Evolutionary conservation across 768 basidiomycete species (phyloP).

Genomic region (Porphyrellus cyaneotinctus): DNA sequence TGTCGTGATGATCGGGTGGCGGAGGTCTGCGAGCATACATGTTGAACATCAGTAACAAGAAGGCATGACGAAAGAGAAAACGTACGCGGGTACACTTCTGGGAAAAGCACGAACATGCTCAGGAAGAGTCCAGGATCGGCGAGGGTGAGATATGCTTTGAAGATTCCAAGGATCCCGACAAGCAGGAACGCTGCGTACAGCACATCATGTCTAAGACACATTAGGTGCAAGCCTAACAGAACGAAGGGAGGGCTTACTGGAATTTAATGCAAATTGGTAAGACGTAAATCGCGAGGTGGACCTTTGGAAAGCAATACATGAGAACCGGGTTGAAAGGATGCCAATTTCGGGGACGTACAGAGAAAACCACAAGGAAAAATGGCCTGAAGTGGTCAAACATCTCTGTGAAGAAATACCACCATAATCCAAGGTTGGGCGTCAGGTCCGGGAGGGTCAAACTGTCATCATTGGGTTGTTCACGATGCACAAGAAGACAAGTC

Average conservation of each 20-base stretch:
- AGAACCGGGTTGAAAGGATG: background rate
- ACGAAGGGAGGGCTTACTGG: slow-evolving; percentile 45
- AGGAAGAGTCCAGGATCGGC: slow-evolving; percentile 87
- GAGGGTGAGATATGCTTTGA: slow-evolving; percentile 90
- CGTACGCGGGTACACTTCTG: slow-evolving; percentile 80
- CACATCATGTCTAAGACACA: slow-evolving; percentile 64
- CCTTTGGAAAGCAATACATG: slow-evolving; percentile 36
- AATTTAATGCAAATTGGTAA: slow-evolving; percentile 86
- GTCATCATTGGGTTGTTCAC: background rate
- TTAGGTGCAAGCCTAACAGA: background rate
- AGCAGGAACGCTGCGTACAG: slow-evolving; percentile 77
- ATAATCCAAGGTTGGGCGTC: slow-evolving; percentile 89
- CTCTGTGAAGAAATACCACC: slow-evolving; percentile 99
- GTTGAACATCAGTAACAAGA: background rate
- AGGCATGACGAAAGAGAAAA: slow-evolving; percentile 16
- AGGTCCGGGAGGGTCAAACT: slow-evolving; percentile 84
- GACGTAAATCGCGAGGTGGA: slow-evolving; percentile 80
- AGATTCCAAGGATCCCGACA: slow-evolving; percentile 70
- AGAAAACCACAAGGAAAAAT: slow-evolving; percentile 94
- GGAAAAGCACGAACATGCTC: slow-evolving; percentile 75
- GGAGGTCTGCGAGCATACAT: slow-evolving; percentile 53
- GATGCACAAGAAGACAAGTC: background rate
- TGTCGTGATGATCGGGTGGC: slow-evolving; percentile 78
- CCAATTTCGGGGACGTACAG: slow-evolving; percentile 46
- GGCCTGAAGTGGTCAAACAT: slow-evolving; percentile 98